These are phyloP conservation scores for Gnaphalium uliginosum DNA, from an alignment of 129 eudicot species.

Conservation along the genomic window DNA sequence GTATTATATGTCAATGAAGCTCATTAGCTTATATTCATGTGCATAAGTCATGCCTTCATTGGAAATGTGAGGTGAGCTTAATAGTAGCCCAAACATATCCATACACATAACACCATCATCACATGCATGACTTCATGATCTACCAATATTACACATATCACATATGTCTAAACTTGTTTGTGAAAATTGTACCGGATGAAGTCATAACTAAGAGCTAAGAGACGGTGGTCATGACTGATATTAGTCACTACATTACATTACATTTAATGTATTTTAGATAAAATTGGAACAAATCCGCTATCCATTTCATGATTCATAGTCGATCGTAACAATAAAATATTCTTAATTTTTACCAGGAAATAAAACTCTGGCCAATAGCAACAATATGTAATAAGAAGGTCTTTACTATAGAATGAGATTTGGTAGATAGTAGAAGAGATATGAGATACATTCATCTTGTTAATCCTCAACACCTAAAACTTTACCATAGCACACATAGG, in stretches of 20 bases:
- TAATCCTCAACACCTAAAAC: constrained; percentile 2
- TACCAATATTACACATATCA: constrained; percentile 2
- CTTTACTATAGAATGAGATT: too few species aligned
- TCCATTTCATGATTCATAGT: constrained; percentile 20
- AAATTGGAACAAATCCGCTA: not conserved
- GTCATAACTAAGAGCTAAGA: constrained; percentile 11
- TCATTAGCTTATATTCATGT: not conserved
- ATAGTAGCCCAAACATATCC: not conserved
- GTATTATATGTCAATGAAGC: not conserved
- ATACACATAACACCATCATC: not conserved
- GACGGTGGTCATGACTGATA: not conserved
- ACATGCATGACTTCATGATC: constrained; percentile 7
- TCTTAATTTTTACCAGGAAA: not conserved
- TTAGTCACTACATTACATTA: not conserved
- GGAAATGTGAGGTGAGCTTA: not conserved
- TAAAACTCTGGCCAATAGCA: constrained; percentile 3
- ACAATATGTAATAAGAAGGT: not conserved
- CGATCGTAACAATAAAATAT: constrained; percentile 9
- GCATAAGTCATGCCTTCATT: not conserved
- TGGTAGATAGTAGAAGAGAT: constrained; percentile 7
- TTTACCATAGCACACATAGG: constrained; percentile 1
- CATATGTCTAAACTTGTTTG: constrained; percentile 8
- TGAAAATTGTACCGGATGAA: not conserved
- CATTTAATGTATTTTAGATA: not conserved
- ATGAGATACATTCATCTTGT: constrained; percentile 6